Evolutionary conservation across 192 early-diverging fungal species (phyloP), one percentile per base, ranked within the genome.

Genomic region (Coemansia erecta): DNA sequence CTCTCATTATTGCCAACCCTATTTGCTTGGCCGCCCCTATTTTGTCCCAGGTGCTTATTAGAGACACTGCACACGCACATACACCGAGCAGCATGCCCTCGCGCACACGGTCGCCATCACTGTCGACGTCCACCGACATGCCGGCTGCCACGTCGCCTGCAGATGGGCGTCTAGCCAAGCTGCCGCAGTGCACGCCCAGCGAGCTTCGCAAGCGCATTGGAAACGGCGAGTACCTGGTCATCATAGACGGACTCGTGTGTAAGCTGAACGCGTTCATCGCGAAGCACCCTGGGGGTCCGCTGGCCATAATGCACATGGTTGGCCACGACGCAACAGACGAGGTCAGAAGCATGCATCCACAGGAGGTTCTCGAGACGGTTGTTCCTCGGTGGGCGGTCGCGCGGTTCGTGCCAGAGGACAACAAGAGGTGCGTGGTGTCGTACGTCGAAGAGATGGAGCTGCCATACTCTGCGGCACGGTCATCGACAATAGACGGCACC

Each of bases 261-360:
- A 89, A 92, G 72, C 82, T 95, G 17, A 85, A 93, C 83, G 72
- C 77, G 28, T 89, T 88, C 76, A 77, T 89, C 63, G 84, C 87
- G 66, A 83, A 82, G 60, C 96, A 98, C 64, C 96, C 96, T 0
- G 96, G 96, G 48, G 96, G 96, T 24, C 87, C 88, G 41, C 80
- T 94, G n/a, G 92, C 90, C 51, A 85, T 98, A 41, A 71, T 81
- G 70, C 90, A 96, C 75, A 86, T 91, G 82, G 81, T 89, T 28
- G 95, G 94, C 66, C 85, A 82, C 62, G 94, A 98, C 68, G 91
- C 93, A 15, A 95, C 96, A 0, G 93, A 94, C 73, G 94, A 89
- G 62, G 90, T 93, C 58, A 75, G 84, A 22, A 85, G 84, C 35
- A 84, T 94, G 74, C 96, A 98, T 68, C 94, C 92, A 2, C 84